Conservation (phyloP, 2,329 filamentous ascomycete species). For the Arthrobotrys megalospora region DNA sequence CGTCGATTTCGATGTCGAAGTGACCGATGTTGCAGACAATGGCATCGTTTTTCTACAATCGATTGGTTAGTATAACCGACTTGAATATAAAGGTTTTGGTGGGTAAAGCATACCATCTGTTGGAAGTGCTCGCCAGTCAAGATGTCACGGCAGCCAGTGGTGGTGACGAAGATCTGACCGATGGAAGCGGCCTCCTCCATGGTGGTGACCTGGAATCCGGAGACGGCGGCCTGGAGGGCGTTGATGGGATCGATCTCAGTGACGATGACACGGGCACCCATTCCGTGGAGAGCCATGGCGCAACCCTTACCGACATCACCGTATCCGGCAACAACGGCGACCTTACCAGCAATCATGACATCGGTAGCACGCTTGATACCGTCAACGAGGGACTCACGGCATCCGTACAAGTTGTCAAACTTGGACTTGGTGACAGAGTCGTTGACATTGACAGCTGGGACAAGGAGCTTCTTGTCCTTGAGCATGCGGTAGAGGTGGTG, state of each 20-base stretch:
- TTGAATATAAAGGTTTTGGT: slow-evolving; percentile 64
- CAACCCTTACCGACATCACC: slow-evolving; percentile 99
- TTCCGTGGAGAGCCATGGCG: slow-evolving; percentile 92
- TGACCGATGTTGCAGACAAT: slow-evolving; percentile 99
- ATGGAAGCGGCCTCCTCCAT: slow-evolving; percentile 94
- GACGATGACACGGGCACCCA: slow-evolving; percentile 96
- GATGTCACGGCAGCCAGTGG: slow-evolving; percentile 99
- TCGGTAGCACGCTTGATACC: slow-evolving; percentile 99
- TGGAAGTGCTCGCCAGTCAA: slow-evolving; percentile 92
- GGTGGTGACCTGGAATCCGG: slow-evolving; percentile 94
- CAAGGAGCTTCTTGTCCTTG: slow-evolving; percentile 88
- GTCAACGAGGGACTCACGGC: slow-evolving; percentile 97
- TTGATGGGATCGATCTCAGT: slow-evolving; percentile 99
- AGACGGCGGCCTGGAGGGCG: slow-evolving; percentile 97
- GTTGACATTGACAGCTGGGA: slow-evolving; percentile 99
- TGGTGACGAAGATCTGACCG: slow-evolving; percentile 99
- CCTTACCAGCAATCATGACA: slow-evolving; percentile 99
- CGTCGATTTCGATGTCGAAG: slow-evolving; percentile 99
- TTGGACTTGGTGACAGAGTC: slow-evolving; percentile 99
- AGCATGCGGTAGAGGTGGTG: slow-evolving; percentile 99
- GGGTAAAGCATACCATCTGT: slow-evolving; percentile 75
- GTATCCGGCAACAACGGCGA: slow-evolving; percentile 96
- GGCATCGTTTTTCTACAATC: slow-evolving; percentile 80
- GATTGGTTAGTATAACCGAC: not conserved
- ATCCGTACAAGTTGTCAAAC: slow-evolving; percentile 99